Evolutionary conservation across 495 filamentous ascomycete genomes (phyloP).

Genomic region (Neurospora sp.): DNA sequence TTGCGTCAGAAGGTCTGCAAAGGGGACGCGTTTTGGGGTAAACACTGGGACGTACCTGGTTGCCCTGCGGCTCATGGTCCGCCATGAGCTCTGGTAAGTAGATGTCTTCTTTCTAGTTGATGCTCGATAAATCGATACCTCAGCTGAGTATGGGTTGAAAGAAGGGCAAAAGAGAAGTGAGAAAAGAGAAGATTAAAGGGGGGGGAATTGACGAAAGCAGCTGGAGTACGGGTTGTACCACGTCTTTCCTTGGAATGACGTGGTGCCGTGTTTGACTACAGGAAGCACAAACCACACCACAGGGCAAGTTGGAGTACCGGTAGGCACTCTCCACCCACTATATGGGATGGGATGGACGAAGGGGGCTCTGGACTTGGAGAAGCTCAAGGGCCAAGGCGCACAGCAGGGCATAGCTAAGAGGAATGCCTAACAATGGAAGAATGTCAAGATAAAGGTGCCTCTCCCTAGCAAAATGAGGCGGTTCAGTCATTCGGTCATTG

Average conservation of each 20-base stretch:
- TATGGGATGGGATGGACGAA: not conserved
- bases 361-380: not conserved
- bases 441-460: not conserved
- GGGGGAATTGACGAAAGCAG: not conserved
- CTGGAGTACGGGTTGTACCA: not conserved
- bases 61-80: not conserved
- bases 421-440: not conserved
- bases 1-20: not conserved
- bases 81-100: not conserved
- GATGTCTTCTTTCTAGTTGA: not conserved
- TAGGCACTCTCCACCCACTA: not conserved
- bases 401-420: not conserved
- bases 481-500: not conserved
- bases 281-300: not conserved
- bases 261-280: not conserved
- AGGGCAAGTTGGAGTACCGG: not conserved
- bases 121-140: not conserved
- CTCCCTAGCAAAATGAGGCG: not conserved
- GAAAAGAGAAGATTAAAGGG: not conserved
- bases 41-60: not conserved
- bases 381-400: not conserved
- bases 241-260: not conserved
- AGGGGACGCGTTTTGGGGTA: not conserved
- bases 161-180: not conserved
- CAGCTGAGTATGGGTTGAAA: not conserved